Base-by-base conservation (phyloP, 352 stramenopile species). In the Globisporangium recalcitrans region DNA sequence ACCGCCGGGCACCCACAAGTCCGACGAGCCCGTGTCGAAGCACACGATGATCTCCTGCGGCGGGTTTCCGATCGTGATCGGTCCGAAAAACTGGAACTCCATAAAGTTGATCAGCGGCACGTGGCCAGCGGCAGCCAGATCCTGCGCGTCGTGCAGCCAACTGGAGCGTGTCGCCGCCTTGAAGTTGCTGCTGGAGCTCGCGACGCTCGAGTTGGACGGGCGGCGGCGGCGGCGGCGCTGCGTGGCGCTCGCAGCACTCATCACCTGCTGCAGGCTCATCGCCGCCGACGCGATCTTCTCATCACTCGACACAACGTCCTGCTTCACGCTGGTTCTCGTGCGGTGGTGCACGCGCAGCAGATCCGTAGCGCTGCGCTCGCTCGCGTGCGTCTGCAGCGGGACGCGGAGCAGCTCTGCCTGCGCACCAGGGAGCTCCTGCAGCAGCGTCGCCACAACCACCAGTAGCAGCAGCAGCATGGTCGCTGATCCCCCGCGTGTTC, bases 41-140 rank as follows among this genome's bases (percentile, higher is more conserved):
- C 79, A 90, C 55, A 93, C 85, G 9, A 84, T 56, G 21, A 92
- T 69, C 53, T 89, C 70, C 62, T 93, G 82, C 14, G 82, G 79
- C 22, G 85, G 85, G 6, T 68, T 77, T 5, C 85, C 85, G 60
- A 93, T 78, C 29, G 62, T 38, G 7, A 93, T 68, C 8, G 82
- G 80, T 0, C 85, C 85, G 53, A 75, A 92, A 61, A 92, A 93
- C 71, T 93, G 85, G 63, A 92, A 90, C 59, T 91, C 83, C 78
- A 89, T 88, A 44, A 87, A 92, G 63, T 93, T 93, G 49, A 80
- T 78, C 3, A 93, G 72, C 24, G 82, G 65, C 13, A 93, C 72
- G 60, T 75, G 71, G 7, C 78, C 80, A 34, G 62, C 40, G 0
- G 69, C 63, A n/a, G 62, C 46, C 1, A 83, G 68, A 29, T 72